Evolutionary conservation across 78 protist genomes (phyloP).

Genomic region (Pirum gemmata): DNA sequence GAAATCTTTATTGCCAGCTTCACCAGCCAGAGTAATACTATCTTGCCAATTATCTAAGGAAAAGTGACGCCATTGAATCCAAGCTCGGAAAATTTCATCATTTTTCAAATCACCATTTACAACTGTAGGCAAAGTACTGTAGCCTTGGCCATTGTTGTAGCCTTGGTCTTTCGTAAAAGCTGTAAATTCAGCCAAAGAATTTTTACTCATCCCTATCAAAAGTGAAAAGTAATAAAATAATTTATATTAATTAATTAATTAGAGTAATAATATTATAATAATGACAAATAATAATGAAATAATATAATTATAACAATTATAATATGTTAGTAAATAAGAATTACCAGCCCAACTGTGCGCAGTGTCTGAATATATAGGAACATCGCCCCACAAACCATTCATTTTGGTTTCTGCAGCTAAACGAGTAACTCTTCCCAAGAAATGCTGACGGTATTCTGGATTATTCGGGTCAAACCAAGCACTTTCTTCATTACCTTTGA

Average conservation of each 20-base stretch:
- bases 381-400: conserved; percentile 35
- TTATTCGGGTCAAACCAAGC: conserved; percentile 16
- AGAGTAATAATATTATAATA: too few relatives aligned
- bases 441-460: background rate
- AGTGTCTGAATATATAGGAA: conserved; percentile 33
- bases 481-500: background rate
- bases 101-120: background rate
- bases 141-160: conserved; percentile 14
- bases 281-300: too few relatives aligned
- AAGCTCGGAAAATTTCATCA: background rate
- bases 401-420: conserved; percentile 8
- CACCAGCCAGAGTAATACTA: conserved; percentile 6
- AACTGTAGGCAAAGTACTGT: background rate
- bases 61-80: conserved; percentile 29
- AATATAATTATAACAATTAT: too few relatives aligned
- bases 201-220: too few relatives aligned
- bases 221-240: too few relatives aligned
- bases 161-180: background rate
- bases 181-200: too few relatives aligned
- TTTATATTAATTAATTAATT: too few relatives aligned
- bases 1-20: conserved; percentile 4
- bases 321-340: too few relatives aligned
- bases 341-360: conserved; percentile 20
- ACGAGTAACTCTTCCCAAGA: background rate
- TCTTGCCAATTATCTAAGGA: conserved; percentile 34